Base-by-base conservation (phyloP, 106 monocot species). In the Xerophyta viscosa region DNA sequence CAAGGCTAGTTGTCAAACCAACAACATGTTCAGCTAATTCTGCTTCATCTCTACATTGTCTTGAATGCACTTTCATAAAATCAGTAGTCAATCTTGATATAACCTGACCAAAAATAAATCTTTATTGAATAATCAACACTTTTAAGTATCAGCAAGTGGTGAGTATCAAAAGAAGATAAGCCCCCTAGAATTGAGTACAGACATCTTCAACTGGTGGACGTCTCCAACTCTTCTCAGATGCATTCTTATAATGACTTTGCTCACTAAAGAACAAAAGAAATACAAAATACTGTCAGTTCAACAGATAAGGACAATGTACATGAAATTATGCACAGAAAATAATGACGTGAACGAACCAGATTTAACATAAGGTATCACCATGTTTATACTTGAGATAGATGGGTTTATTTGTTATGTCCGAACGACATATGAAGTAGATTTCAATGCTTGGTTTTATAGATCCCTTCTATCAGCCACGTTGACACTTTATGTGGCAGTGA, bases 1-100 rank as follows among this genome's bases (percentile, higher is more conserved):
- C 88, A 70, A 94, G 94, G 66, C 76, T 88, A 54, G 66, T 75
- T 43, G 94, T 88, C 50, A 94, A 63, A 63, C 94, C 84, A 65
- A 94, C 81, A 66, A 94, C 54, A 64, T 88, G 88, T 9, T 94
- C 94, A 56, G 84, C 74, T 22, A 94, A 24, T 51, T 94, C 94
- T 72, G 94, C 80, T 76, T 94, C 94, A 73, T 94, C 94, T 50
- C 75, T 70, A 64, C 94, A 94, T 48, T 72, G 78, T 61, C 88
- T 81, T 54, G 88, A 88, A 64, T 81, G 88, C 15, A 94, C 94
- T 48, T 72, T 61, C 26, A 41, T 57, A 56, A 70, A 94, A 66
- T 94, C 70, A 56, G 78, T 94, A 24, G 75, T 55, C 45, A 94
- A 65, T 50, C 65, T 88, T 63, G 77, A 68, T 33, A 84, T 52